phyloP scores from a whole-genome alignment of 768 basidiomycete genomes.

The Leccinellum albellum region DNA sequence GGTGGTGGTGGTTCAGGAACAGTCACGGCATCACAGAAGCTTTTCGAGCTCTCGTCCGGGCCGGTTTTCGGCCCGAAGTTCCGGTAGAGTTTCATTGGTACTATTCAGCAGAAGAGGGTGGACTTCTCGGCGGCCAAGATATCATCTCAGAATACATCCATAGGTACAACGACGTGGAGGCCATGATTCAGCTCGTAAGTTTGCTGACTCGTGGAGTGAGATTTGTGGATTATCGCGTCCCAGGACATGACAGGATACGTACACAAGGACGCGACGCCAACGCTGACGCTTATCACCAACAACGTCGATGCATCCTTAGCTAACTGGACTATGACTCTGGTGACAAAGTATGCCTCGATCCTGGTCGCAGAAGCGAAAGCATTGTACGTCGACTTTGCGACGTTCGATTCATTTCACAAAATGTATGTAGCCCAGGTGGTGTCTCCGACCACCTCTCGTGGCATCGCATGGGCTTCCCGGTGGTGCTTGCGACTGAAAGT shows the following conservation, averaged over 20 bases:
- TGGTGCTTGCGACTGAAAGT: constrained; percentile 41
- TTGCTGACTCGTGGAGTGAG: background rate
- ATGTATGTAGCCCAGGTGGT: constrained; percentile 26
- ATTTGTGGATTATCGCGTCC: background rate
- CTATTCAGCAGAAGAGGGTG: constrained; percentile 65
- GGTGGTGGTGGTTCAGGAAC: constrained; percentile 57
- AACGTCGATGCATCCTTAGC: constrained; percentile 45
- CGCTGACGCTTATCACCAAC: constrained; percentile 29
- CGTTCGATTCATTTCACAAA: background rate
- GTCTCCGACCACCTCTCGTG: constrained; percentile 47
- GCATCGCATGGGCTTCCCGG: constrained; percentile 39
- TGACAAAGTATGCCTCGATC: constrained; percentile 28
- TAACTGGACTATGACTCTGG: constrained; percentile 31
- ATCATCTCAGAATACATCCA: constrained; percentile 48
- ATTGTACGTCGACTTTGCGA: constrained; percentile 25
- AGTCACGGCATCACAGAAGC: constrained; percentile 76
- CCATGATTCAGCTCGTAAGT: constrained; percentile 47
- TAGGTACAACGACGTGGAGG: constrained; percentile 41
- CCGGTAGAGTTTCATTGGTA: constrained; percentile 84
- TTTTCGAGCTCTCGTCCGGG: constrained; percentile 66
- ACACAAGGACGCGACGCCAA: constrained; percentile 4
- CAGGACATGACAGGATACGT: constrained; percentile 38
- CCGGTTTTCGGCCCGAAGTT: constrained; percentile 62
- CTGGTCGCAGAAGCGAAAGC: constrained; percentile 16
- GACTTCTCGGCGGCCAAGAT: constrained; percentile 36